Percentiles rank a stretch among this genome's conserved stretches.
Conservation (phyloP, 2,329 filamentous ascomycete genomes). For the Botrytis hyacinthi region DNA sequence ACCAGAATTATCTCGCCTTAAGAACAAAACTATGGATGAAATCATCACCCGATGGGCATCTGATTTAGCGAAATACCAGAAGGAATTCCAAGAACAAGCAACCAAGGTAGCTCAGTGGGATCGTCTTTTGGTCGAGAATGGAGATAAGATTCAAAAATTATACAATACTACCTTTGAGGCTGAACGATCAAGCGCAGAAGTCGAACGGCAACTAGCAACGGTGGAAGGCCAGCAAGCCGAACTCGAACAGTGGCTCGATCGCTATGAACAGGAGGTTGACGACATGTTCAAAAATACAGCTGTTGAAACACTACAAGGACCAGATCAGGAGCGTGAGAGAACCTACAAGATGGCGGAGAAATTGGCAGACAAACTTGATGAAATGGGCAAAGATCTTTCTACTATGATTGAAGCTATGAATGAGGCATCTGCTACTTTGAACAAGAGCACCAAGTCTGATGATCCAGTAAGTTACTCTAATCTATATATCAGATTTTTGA, state of each 20-base stretch:
- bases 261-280: constrained; percentile 89
- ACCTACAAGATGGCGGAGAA: constrained; percentile 97
- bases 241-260: constrained; percentile 80
- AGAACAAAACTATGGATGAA: constrained; percentile 99
- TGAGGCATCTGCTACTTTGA: constrained; percentile 81
- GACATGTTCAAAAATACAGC: constrained; percentile 79
- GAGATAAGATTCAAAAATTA: constrained; percentile 89
- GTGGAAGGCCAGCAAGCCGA: constrained; percentile 95
- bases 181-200: constrained; percentile 86
- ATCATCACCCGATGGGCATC: constrained; percentile 97
- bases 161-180: constrained; percentile 92
- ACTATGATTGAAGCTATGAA: constrained; percentile 99
- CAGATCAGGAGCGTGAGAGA: constrained; percentile 91
- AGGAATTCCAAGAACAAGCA: constrained; percentile 91
- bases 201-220: constrained; percentile 83
- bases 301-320: constrained; percentile 78
- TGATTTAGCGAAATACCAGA: constrained; percentile 92
- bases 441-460: constrained; percentile 84
- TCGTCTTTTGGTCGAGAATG: constrained; percentile 86
- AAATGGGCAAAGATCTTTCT: constrained; percentile 87
- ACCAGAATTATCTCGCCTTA: constrained; percentile 83
- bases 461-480: constrained; percentile 65
- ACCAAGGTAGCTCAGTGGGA: constrained; percentile 85
- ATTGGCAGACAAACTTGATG: constrained; percentile 83
- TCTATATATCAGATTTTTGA: neutral